phyloP scores from a whole-genome alignment of 441 rosid genomes.

The Pelargonium hybrid region DNA sequence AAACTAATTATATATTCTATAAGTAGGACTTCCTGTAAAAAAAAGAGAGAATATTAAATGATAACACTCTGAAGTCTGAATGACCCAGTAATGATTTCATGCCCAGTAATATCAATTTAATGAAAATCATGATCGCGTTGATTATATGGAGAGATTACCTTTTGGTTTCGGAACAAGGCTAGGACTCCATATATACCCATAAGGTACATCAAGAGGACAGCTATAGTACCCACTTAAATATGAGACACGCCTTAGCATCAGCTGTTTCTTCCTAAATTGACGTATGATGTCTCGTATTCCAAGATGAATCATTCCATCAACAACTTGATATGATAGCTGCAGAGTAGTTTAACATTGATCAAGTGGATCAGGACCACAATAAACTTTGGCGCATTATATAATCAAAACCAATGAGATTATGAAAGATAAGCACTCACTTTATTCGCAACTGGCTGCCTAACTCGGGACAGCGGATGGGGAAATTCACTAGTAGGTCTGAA shows the following conservation, averaged over 20 bases:
- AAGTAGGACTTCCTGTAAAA: no score
- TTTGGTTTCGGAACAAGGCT: conserved; percentile 40
- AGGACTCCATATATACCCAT: conserved; percentile 44
- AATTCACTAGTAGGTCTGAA: conserved; percentile 39
- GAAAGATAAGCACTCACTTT: conserved; percentile 25
- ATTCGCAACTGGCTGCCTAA: conserved; percentile 30
- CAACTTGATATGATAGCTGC: conserved; percentile 44
- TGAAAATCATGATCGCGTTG: no score
- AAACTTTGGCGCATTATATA: neutral
- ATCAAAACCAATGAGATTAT: neutral
- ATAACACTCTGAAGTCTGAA: no score
- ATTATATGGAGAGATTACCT: conserved; percentile 26
- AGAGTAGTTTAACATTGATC: neutral
- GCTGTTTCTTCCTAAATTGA: conserved; percentile 33
- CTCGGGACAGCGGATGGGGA: conserved; percentile 41
- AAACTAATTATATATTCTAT: no score
- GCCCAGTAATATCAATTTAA: no score
- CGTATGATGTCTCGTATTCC: conserved; percentile 41
- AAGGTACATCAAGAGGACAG: conserved; percentile 31
- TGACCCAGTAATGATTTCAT: no score
- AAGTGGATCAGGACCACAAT: neutral
- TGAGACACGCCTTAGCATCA: conserved; percentile 32
- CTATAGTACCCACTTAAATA: conserved; percentile 31
- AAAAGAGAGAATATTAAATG: no score
- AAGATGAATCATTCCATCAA: conserved; percentile 36